Evolutionary conservation across 805 yeast species (phyloP), one percentile per base, ranked within the genome.

Genomic region (Huiozyma sinensis): DNA sequence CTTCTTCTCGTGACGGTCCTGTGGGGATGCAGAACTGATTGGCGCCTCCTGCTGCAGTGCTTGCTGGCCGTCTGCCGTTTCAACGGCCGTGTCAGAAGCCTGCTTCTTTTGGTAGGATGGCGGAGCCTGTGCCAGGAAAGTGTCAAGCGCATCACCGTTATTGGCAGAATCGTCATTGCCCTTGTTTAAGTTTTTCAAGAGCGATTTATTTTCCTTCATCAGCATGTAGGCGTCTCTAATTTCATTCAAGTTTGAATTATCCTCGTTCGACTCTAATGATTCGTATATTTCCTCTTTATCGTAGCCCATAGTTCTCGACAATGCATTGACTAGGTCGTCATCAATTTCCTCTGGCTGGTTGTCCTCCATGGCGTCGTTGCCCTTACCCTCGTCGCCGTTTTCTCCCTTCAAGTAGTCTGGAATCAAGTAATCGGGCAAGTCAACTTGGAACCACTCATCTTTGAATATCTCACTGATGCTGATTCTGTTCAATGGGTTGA

Each of bases 381-480:
- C 9, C 24, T 30, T 36, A 28, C 24, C 29, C 7, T 28, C 29
- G 31, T 29, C 37, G 6, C 40, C 45, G 31, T 42, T 24, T 11
- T 9, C 7, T 6, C 44, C 33, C 40, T 52, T 50, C 35, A 53
- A 46, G 24, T 55, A 55, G 5, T 53, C 56, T 6, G 92, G 86
- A 44, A 81, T 67, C 48, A 89, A 72, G 58, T 87, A 86, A 31
- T 81, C 87, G 30, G 90, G 85, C 50, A 90, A 76, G 44, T 77
- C 87, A 8, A 76, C 77, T 52, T 77, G 80, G 66, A 89, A 89
- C 97, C 97, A 89, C 50, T 84, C 89, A 61, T 90, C 96, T 57
- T 87, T 83, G 81, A 88, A 79, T 39, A 90, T 86, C 60, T 86
- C 95, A 57, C 80, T 86, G 39, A 90, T 86, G 9, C 96, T 88